Conservation (phyloP, 2,329 filamentous ascomycete genomes). For the Arthrobotrys pseudoclavata region DNA sequence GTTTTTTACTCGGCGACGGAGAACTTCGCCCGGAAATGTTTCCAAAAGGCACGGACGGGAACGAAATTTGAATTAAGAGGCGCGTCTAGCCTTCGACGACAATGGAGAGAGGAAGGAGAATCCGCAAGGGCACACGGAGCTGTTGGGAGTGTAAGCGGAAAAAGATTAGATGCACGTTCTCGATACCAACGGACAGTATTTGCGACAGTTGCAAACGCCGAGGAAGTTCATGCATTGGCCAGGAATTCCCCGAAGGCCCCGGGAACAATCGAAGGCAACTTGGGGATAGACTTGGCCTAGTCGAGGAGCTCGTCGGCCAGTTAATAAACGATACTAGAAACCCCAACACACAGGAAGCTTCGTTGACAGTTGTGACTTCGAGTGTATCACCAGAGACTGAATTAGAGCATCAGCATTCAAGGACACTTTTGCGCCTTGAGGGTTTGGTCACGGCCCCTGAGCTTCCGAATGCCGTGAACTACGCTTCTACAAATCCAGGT, state of each 20-base stretch:
- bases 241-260: slow-evolving; percentile 68
- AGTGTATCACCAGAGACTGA: slow-evolving; percentile 50
- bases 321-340: slow-evolving; percentile 67
- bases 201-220: slow-evolving; percentile 70
- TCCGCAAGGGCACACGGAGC: slow-evolving; percentile 72
- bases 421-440: not conserved
- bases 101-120: slow-evolving; percentile 66
- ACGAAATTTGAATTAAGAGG: not conserved
- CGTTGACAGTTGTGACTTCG: not conserved
- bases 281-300: slow-evolving; percentile 68
- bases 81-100: slow-evolving; percentile 53
- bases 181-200: slow-evolving; percentile 65
- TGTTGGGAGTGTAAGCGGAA: slow-evolving; percentile 74
- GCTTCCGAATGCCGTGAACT: not conserved
- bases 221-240: slow-evolving; percentile 68
- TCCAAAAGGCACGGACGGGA: too few species aligned
- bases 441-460: not conserved
- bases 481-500: not conserved
- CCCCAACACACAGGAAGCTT: not conserved
- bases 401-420: not conserved
- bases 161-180: slow-evolving; percentile 71
- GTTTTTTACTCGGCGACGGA: too few species aligned
- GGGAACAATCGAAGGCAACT: slow-evolving; percentile 65
- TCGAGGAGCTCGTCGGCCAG: slow-evolving; percentile 69
- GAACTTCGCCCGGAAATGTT: too few species aligned